Percentiles rank a stretch among this genome's conserved stretches.
Evolutionary conservation across 345 rosid species (phyloP).

Genomic region (Microthlaspi erraticum): DNA sequence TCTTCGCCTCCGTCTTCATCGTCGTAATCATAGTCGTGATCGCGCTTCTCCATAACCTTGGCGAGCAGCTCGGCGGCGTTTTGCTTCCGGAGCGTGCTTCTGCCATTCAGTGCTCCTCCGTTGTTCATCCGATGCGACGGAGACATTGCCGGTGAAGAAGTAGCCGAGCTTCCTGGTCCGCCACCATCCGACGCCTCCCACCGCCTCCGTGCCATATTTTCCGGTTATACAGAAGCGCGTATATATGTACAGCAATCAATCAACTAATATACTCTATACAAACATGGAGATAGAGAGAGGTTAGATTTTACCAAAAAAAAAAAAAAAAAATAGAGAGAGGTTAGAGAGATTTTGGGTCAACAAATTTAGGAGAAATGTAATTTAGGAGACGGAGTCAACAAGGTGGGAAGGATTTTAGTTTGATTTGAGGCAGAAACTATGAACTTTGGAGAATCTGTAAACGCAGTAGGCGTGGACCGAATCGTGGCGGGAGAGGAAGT

Average conservation of each 20-base stretch:
- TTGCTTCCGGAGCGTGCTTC: slow-evolving; percentile 79
- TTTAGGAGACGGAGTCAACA: slow-evolving; percentile 41
- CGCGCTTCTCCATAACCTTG: slow-evolving; percentile 89
- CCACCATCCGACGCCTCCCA: slow-evolving; percentile 60
- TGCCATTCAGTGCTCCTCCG: slow-evolving; percentile 51
- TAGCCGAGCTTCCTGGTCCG: slow-evolving; percentile 72
- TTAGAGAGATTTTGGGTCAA: neutral
- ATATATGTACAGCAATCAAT: neutral
- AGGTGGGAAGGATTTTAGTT: slow-evolving; percentile 1
- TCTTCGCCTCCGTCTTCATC: slow-evolving; percentile 65
- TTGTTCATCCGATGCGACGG: slow-evolving; percentile 72
- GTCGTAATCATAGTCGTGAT: slow-evolving; percentile 54
- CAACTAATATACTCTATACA: neutral
- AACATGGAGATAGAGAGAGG: neutral
- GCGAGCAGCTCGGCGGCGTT: slow-evolving; percentile 95
- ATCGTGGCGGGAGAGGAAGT: slow-evolving; percentile 47
- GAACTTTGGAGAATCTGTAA: slow-evolving; percentile 28
- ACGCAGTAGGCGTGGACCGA: slow-evolving; percentile 32
- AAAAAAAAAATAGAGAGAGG: neutral
- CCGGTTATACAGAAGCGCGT: neutral
- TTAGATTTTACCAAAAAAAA: too few species aligned
- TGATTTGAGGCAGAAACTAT: slow-evolving; percentile 3
- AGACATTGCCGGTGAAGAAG: slow-evolving; percentile 83
- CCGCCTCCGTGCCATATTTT: slow-evolving; percentile 77
- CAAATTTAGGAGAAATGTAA: neutral